These are phyloP conservation scores for Solanum hybrid DNA, from an alignment of 305 asterid genomes.

Conservation along the genomic window DNA sequence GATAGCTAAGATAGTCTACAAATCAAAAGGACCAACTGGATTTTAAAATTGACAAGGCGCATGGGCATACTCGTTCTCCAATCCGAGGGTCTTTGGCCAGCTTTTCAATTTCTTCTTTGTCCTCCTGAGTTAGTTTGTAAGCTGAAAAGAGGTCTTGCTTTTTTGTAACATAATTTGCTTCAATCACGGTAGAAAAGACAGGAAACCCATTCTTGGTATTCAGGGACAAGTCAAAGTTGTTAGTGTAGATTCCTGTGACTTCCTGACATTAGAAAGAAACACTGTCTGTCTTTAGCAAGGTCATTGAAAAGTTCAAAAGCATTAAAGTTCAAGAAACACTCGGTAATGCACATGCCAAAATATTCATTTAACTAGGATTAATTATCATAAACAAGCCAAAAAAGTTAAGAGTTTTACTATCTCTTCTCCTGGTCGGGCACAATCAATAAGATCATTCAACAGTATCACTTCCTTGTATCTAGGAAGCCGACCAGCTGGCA, in stretches of 20 bases:
- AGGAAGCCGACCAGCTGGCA: constrained; percentile 97
- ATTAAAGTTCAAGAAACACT: neutral
- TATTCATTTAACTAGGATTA: neutral
- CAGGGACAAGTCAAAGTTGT: constrained; percentile 86
- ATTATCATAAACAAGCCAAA: neutral
- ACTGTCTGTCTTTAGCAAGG: neutral
- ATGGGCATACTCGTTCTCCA: constrained; percentile 64
- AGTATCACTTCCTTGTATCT: constrained; percentile 97
- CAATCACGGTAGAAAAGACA: constrained; percentile 93
- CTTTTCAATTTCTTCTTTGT: constrained; percentile 88
- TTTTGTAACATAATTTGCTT: constrained; percentile 89
- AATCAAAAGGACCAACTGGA: neutral
- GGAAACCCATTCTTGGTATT: constrained; percentile 98
- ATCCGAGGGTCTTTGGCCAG: constrained; percentile 95
- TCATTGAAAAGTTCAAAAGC: neutral
- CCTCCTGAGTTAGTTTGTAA: constrained; percentile 94
- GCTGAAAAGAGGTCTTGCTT: constrained; percentile 96
- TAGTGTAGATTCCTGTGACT: constrained; percentile 94
- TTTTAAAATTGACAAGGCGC: neutral
- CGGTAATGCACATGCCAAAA: neutral
- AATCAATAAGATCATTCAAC: constrained; percentile 94
- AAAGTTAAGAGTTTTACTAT: constrained; percentile 38
- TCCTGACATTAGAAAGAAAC: constrained; percentile 45
- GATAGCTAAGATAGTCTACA: neutral
- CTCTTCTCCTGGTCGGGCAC: constrained; percentile 99